Evolutionary conservation across 441 rosid genomes (phyloP).

Genomic region (Adansonia gregorii): DNA sequence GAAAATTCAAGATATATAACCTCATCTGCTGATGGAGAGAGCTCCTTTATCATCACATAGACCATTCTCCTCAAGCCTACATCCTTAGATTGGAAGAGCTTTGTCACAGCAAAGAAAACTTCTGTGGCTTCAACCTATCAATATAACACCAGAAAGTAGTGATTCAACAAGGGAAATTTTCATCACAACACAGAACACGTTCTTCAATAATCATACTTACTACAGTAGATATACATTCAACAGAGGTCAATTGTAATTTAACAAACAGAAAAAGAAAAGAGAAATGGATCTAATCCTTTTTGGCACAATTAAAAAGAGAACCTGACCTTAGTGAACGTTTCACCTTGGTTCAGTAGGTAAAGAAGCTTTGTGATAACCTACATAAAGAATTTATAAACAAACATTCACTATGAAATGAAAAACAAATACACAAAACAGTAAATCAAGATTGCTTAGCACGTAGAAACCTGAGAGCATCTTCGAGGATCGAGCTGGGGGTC

Average conservation of each 20-base stretch:
- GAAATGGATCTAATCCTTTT: not conserved
- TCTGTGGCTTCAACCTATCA: constrained; percentile 85
- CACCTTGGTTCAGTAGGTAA: constrained; percentile 96
- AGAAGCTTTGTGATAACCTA: constrained; percentile 96
- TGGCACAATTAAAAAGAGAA: constrained; percentile 17
- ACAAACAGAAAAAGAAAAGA: not conserved
- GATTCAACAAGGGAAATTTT: constrained; percentile 14
- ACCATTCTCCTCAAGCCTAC: constrained; percentile 97
- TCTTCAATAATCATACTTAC: constrained; percentile 20
- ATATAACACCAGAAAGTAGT: constrained; percentile 27
- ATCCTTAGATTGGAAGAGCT: constrained; percentile 95
- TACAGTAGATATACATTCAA: not conserved
- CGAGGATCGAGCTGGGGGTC: constrained; percentile 98
- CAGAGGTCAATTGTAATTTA: not conserved
- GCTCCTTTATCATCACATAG: constrained; percentile 93
- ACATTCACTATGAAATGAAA: not conserved
- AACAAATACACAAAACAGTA: constrained; percentile 11
- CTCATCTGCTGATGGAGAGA: constrained; percentile 99
- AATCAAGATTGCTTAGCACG: constrained; percentile 14
- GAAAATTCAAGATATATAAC: constrained; percentile 42
- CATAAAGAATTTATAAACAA: constrained; percentile 31
- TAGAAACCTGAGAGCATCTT: constrained; percentile 94
- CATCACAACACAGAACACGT: constrained; percentile 9
- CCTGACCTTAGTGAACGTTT: constrained; percentile 83
- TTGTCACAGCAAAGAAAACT: constrained; percentile 93